Conservation (phyloP, 225 moss, liverwort and hornwort genomes). For the Marchantia paleacea region DNA sequence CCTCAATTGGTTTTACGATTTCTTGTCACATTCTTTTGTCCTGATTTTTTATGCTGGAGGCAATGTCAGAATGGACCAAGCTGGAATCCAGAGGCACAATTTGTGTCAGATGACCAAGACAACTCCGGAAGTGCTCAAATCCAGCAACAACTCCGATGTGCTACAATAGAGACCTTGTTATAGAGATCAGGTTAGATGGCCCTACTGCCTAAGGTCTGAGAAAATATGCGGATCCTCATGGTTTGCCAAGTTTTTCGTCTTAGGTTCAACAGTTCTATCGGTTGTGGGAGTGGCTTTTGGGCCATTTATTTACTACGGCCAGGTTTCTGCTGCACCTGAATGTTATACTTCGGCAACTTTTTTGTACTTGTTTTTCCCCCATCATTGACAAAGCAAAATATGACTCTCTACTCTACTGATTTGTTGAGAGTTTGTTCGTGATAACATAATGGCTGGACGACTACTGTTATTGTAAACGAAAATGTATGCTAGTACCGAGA, state of each 20-base stretch:
- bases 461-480: neutral
- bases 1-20: too few species aligned
- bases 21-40: too few species aligned
- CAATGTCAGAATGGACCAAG: too few species aligned
- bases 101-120: too few species aligned
- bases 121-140: too few species aligned
- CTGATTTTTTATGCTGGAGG: too few species aligned
- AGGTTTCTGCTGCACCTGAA: conserved; percentile 30
- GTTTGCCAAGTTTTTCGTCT: conserved; percentile 48
- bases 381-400: neutral
- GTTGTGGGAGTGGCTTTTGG: conserved; percentile 68
- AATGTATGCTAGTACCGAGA: neutral
- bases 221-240: conserved; percentile 35
- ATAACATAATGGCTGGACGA: neutral
- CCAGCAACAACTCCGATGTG: too few species aligned
- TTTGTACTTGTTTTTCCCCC: neutral
- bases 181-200: too few species aligned
- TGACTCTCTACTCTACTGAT: neutral
- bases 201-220: too few species aligned
- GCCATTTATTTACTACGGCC: conserved; percentile 67
- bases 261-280: conserved; percentile 55
- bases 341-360: neutral
- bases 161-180: too few species aligned
- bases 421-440: neutral
- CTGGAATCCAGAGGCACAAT: too few species aligned